Base-by-base conservation (phyloP, 2,329 filamentous ascomycete genomes). In the Hymenoscyphus scutula region DNA sequence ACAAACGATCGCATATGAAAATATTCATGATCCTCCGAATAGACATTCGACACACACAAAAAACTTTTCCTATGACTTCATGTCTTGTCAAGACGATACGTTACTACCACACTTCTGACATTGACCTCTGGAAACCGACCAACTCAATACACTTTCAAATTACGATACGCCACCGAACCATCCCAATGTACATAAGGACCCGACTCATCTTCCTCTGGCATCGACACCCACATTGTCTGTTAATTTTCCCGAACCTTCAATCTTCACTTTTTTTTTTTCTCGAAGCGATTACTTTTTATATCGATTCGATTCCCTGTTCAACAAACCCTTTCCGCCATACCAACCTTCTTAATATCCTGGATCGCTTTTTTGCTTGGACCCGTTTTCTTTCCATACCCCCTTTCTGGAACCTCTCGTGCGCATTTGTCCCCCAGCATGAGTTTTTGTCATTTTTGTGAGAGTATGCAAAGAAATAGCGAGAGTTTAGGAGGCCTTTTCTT, bases 1-100 rank as follows among this genome's bases (percentile, higher is more conserved):
- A 59, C 48, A 64, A 54, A 69, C 64, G 69, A 69, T 70, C 68
- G 66, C 63, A 64, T 59, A 67, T 64, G 66, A 67, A 51, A 65
- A 65, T 51, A 59, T 67, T 70, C 66, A 67, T 66, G 65, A 69
- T 68, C 63, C 62, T 61, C 23, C 58, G 29, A 64, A 61, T 57
- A 56, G 38, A 61, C 23, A 61, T 56, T 38, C 54, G 54, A 57
- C 59, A 51, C 48, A 17, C 38, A n/a, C n/a, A n/a, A n/a, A 59
- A 37, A 56, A 59, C 48, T 29, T 64, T 64, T 62, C 59, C 54
- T 64, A 64, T 48, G 60, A 64, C 2, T 62, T 60, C 63, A 64
- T 27, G 60, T 56, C 57, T 37, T 53, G 29, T 59, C 62, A 59
- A 53, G 29, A 13, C 27, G 17, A 32, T 29, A 13, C 30, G 10